phyloP scores from a whole-genome alignment of 352 stramenopile species.

The Thalassiosira livingstoniorum region DNA sequence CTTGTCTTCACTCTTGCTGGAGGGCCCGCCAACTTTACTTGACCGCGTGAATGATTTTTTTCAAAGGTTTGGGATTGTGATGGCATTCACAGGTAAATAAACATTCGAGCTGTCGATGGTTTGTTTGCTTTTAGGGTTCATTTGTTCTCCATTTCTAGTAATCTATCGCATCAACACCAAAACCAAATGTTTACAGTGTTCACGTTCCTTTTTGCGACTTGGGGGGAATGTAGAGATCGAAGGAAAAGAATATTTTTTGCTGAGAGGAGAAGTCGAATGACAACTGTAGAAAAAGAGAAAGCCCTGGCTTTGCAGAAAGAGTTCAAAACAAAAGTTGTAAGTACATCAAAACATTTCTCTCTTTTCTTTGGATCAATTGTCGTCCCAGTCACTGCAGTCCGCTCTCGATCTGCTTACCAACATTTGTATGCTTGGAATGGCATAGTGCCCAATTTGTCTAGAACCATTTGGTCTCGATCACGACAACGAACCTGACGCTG shows the following conservation, averaged over 20 bases:
- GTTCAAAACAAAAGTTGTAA: constrained; percentile 62
- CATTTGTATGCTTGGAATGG: not conserved
- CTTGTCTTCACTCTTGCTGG: constrained; percentile 64
- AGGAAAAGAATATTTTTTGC: constrained; percentile 73
- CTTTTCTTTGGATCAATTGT: no score
- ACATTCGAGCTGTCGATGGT: no score
- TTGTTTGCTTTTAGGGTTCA: no score
- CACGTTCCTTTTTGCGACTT: constrained; percentile 83
- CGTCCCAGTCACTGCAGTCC: no score
- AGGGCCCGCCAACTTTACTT: constrained; percentile 67
- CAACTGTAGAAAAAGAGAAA: constrained; percentile 66
- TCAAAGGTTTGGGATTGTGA: constrained; percentile 79
- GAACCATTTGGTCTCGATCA: constrained; percentile 68
- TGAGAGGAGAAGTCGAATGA: constrained; percentile 66
- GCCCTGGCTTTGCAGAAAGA: constrained; percentile 69
- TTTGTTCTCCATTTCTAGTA: no score
- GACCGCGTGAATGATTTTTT: constrained; percentile 81
- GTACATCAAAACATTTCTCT: constrained; percentile 7
- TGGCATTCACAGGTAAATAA: no score
- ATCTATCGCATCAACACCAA: no score
- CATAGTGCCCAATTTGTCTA: constrained; percentile 82
- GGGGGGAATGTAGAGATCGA: constrained; percentile 81
- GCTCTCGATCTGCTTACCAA: no score
- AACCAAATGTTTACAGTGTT: constrained; percentile 84
- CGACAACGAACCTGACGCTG: constrained; percentile 13